Base-by-base conservation (phyloP, 345 rosid species). In the Odontarrhena argentea region DNA sequence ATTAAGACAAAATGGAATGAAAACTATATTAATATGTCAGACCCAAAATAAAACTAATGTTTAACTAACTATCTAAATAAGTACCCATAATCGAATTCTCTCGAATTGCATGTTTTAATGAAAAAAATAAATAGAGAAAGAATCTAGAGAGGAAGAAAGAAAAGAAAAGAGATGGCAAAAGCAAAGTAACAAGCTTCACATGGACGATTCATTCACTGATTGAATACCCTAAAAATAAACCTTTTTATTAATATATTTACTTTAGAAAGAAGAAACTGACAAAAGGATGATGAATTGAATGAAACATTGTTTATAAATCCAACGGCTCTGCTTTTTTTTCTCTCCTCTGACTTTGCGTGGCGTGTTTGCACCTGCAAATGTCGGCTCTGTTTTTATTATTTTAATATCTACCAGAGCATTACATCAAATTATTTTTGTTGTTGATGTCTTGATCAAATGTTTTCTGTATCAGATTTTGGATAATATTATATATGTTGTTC, bases 101-200 rank as follows among this genome's bases (percentile, higher is more conserved):
- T 43, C 15, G 2, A 13, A 11, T 6, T 13, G 2, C 50, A n/a
- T 6, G 22, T 6, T n/a, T n/a, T n/a, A n/a, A n/a, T 46, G 26
- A 6, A 4, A 3, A 3, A 5, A 9, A 5, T 32, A 32, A 10
- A 8, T 7, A 18, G 13, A 6, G 22, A 45, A 10, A 7, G 60
- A 69, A 63, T 55, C 58, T 47, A 55, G 42, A 63, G 42, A 63
- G 45, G 13, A 55, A 37, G 9, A 46, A 63, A 62, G 24, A 30
- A 7, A 49, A 34, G 22, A 37, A 53, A 44, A 52, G 26, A 11
- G 4, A 35, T 26, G 38, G 40, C 26, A 12, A 36, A 60, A 63
- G 47, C 67, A 63, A 71, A 18, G 41, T 40, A 63, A 63, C 59
- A 65, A 65, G 44, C 76, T 72, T 72, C 71, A 72, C 70, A 72